Conservation (phyloP, 768 basidiomycete genomes). For the Boletus bicolor region DNA sequence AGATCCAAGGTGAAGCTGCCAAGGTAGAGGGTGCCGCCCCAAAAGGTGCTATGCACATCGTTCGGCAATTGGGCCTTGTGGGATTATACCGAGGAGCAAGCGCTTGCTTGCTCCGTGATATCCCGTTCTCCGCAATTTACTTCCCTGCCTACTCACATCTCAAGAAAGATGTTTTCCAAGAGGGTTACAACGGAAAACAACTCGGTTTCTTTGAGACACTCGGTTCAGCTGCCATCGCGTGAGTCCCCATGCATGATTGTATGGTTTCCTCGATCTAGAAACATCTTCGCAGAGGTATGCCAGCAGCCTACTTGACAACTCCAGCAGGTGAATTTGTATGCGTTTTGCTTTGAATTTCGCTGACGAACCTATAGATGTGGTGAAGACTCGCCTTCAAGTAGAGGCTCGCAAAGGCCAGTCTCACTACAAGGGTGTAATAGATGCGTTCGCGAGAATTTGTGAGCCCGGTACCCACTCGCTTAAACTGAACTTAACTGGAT, state of each 20-base stretch:
- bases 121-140: slow-evolving; percentile 95
- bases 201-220: slow-evolving; percentile 90
- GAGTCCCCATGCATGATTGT: slow-evolving; percentile 34
- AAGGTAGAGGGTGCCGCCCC: slow-evolving; percentile 77
- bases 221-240: slow-evolving; percentile 78
- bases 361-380: slow-evolving; percentile 64
- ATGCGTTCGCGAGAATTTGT: slow-evolving; percentile 92
- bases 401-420: slow-evolving; percentile 91
- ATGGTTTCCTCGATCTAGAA: slow-evolving; percentile 27
- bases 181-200: slow-evolving; percentile 93
- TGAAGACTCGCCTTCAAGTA: slow-evolving; percentile 94
- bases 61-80: slow-evolving; percentile 86
- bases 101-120: slow-evolving; percentile 92
- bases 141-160: slow-evolving; percentile 86
- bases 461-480: slow-evolving; percentile 31
- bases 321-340: slow-evolving; percentile 63
- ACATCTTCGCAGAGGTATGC: slow-evolving; percentile 77
- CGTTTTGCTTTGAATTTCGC: slow-evolving; percentile 2
- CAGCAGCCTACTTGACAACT: slow-evolving; percentile 90
- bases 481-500: slow-evolving; percentile 6
- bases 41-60: slow-evolving; percentile 87
- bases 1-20: slow-evolving; percentile 94
- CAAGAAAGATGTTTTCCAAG: slow-evolving; percentile 92
- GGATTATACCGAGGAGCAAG: slow-evolving; percentile 92
- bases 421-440: slow-evolving; percentile 82